These are phyloP conservation scores for Leonotis leonurus DNA, from an alignment of 257 asterid species.

Conservation along the genomic window DNA sequence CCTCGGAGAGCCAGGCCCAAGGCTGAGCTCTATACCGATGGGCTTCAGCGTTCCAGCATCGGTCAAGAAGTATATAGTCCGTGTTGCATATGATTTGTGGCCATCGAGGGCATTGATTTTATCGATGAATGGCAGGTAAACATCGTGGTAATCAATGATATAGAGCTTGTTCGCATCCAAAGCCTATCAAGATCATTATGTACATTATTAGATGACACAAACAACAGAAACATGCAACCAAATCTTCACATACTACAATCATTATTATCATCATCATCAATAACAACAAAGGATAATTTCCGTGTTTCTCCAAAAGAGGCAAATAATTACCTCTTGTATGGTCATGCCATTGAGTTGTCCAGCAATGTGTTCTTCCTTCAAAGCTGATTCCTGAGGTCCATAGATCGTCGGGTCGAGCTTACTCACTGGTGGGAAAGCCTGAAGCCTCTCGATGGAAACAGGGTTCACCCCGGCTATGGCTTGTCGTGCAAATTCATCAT, in stretches of 20 bases:
- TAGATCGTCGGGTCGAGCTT: conserved; percentile 74
- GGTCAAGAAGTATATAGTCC: conserved; percentile 68
- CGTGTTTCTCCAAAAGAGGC: not conserved
- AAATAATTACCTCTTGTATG: conserved; percentile 57
- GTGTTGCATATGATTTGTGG: conserved; percentile 81
- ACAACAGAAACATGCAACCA: not conserved
- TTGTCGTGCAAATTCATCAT: conserved; percentile 91
- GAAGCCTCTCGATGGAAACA: conserved; percentile 69
- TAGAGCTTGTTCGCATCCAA: conserved; percentile 61
- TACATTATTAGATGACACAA: not conserved
- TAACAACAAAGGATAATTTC: not conserved
- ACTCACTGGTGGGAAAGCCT: conserved; percentile 66
- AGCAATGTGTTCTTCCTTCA: conserved; percentile 69
- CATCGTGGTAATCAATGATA: conserved; percentile 76
- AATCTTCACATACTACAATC: not conserved
- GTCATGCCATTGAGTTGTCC: conserved; percentile 82
- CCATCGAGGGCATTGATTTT: conserved; percentile 81
- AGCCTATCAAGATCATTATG: conserved; percentile 47
- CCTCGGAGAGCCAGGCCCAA: conserved; percentile 45
- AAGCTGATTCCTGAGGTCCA: conserved; percentile 80
- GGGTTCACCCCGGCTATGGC: conserved; percentile 92
- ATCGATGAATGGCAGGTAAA: conserved; percentile 77
- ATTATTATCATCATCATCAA: not conserved
- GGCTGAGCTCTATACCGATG: conserved; percentile 80
- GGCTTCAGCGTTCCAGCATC: conserved; percentile 77